Base-by-base conservation (phyloP, 2,329 filamentous ascomycete species). In the Nigrospora oryzae region DNA sequence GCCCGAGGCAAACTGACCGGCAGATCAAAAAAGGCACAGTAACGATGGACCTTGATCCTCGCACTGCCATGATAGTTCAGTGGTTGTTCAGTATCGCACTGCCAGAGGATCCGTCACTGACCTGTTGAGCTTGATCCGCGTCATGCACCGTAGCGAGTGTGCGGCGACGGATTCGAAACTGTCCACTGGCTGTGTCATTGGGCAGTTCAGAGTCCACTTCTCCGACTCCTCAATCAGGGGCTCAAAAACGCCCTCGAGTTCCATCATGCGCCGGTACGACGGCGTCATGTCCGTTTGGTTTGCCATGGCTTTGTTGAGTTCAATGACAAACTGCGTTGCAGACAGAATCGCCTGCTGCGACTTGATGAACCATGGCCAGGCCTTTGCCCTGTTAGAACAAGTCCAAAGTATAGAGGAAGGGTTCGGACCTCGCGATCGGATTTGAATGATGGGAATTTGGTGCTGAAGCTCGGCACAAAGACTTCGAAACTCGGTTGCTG, bases 121-220 rank as follows among this genome's bases (percentile, higher is more conserved):
- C 69, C 69, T 74, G 52, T 74, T 73, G 15, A 74, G 49, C 50
- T 75, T 75, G 45, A 75, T 74, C 12, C 64, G 63, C 11, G 70
- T 64, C 58, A 75, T 73, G 30, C 63, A 66, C 38, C 68, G 62
- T 14, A 75, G 54, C 2, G 70, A 63, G 39, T 68, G 64, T 3
- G 65, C 63, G 6, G 74, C 58, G 2, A 67, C 60, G 6, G 59
- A 56, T 49, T 75, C 72, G 0, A 56, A 56, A 11, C 54, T 56
- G 43, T 67, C 63, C 8, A 69, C 57, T 1, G 60, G 59, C 13
- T 63, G 62, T 1, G 60, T 64, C 16, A 61, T 51, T 8, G 59
- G 54, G 14, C 61, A 61, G 8, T 56, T 54, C 17, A 63, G 50
- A 11, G 58, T 44, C 63, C 63, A 69, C 2, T 52, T 41, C 36